A percentile compares a stretch with the other conserved stretches of the same genome.
These are phyloP conservation scores for Aechmea fasciata DNA, from an alignment of 176 grass and related monocot genomes.

Conservation along the genomic window DNA sequence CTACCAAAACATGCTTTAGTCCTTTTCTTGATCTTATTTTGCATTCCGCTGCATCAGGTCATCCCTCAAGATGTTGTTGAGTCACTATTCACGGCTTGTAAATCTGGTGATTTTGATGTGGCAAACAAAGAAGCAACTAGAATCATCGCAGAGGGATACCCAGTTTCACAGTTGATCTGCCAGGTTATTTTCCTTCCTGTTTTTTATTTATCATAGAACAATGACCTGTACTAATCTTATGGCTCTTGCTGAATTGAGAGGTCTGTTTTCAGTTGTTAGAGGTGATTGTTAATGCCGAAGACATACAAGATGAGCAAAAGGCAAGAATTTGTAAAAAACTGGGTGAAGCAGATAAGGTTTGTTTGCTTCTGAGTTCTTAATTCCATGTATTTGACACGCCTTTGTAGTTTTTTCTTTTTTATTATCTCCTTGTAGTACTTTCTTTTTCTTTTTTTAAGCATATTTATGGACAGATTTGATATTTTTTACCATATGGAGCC, in stretches of 20 bases:
- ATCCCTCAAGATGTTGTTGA: conserved; percentile 73
- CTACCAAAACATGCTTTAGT: conserved; percentile 9
- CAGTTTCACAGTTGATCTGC: conserved; percentile 78
- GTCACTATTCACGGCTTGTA: conserved; percentile 66
- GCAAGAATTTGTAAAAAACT: conserved; percentile 94
- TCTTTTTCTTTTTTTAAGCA: neutral
- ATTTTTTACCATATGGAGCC: neutral
- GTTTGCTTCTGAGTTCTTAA: conserved; percentile 13
- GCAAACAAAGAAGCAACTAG: conserved; percentile 86
- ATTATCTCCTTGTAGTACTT: neutral
- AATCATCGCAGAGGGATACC: conserved; percentile 92
- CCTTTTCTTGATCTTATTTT: conserved; percentile 2
- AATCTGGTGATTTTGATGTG: conserved; percentile 83
- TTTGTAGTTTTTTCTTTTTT: neutral
- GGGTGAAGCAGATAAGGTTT: conserved; percentile 93
- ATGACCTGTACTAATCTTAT: conserved; percentile 15
- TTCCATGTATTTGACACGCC: neutral
- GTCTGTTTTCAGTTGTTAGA: conserved; percentile 62
- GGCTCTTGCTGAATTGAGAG: conserved; percentile 26
- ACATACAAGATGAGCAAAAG: conserved; percentile 85
- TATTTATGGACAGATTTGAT: neutral
- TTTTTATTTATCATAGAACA: conserved; percentile 9
- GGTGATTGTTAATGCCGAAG: conserved; percentile 49
- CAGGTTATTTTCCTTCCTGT: conserved; percentile 38
- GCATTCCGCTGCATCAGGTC: conserved; percentile 42